Conservation (phyloP, 2,329 filamentous ascomycete genomes). For the Bimuria novae-zelandiae region DNA sequence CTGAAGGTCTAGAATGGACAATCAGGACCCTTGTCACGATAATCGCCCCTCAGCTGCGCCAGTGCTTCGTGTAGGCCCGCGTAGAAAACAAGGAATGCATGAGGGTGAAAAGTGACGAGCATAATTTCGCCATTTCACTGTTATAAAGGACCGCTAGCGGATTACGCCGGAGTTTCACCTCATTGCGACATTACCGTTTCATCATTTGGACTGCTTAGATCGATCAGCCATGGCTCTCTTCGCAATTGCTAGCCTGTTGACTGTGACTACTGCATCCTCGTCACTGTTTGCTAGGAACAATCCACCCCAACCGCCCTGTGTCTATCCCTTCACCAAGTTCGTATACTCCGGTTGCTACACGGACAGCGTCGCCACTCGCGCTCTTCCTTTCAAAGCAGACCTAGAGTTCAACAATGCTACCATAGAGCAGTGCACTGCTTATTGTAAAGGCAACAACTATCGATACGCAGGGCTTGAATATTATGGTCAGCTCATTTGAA, state of each 20-base stretch:
- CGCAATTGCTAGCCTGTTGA: not conserved
- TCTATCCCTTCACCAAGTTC: constrained; percentile 38
- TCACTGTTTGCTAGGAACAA: constrained; percentile 16
- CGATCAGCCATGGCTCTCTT: constrained; percentile 3
- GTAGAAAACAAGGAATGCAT: not conserved
- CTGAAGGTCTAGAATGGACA: not conserved
- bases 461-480: constrained; percentile 34
- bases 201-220: too few relatives aligned
- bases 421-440: constrained; percentile 41
- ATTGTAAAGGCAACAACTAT: constrained; percentile 46
- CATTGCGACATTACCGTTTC: not conserved
- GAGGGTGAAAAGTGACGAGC: not conserved
- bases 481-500: constrained; percentile 10
- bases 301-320: constrained; percentile 22
- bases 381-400: constrained; percentile 33
- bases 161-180: not conserved
- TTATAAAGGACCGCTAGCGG: not conserved
- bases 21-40: constrained; percentile 10
- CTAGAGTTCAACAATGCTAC: constrained; percentile 40
- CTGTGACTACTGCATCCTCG: constrained; percentile 2
- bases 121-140: too few relatives aligned
- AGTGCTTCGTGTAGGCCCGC: not conserved
- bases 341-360: constrained; percentile 43
- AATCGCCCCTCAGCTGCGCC: constrained; percentile 12
- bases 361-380: constrained; percentile 29